phyloP scores from a whole-genome alignment of 352 stramenopile species.

The Pythium utonaiense region DNA sequence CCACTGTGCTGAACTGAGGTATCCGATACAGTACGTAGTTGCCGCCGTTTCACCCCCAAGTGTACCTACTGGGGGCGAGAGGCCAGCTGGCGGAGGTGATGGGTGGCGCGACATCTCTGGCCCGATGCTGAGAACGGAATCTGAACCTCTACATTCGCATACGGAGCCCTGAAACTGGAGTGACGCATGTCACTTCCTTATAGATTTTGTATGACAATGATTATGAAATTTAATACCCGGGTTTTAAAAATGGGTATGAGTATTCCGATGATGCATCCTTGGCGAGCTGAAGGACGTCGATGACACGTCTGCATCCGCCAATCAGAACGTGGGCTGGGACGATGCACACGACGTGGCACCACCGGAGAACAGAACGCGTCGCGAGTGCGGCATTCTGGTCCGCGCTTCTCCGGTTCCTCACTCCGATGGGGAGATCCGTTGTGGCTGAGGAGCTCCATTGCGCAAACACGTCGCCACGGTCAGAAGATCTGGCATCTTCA shows the following conservation, averaged over 20 bases:
- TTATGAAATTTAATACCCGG: too few species aligned
- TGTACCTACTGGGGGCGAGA: neutral
- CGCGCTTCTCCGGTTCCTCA: neutral
- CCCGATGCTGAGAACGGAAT: constrained; percentile 17
- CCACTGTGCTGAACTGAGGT: too few species aligned
- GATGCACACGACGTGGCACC: constrained; percentile 28
- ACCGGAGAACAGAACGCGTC: constrained; percentile 6
- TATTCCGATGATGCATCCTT: constrained; percentile 4
- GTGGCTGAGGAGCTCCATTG: too few species aligned
- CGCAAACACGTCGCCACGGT: too few species aligned
- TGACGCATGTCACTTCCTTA: too few species aligned
- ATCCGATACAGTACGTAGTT: neutral
- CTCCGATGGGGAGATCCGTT: neutral
- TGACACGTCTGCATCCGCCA: constrained; percentile 27
- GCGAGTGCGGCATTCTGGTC: neutral
- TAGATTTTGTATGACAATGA: too few species aligned
- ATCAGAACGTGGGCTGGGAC: constrained; percentile 12
- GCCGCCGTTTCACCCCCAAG: neutral
- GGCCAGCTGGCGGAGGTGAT: neutral
- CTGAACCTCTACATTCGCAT: constrained; percentile 3
- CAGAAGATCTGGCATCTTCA: too few species aligned
- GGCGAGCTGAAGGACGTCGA: constrained; percentile 1
- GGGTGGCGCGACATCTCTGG: neutral
- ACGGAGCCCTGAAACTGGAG: neutral
- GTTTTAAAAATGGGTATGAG: too few species aligned